phyloP scores from a whole-genome alignment of 768 basidiomycete species.

The Lentinula guzmanii region DNA sequence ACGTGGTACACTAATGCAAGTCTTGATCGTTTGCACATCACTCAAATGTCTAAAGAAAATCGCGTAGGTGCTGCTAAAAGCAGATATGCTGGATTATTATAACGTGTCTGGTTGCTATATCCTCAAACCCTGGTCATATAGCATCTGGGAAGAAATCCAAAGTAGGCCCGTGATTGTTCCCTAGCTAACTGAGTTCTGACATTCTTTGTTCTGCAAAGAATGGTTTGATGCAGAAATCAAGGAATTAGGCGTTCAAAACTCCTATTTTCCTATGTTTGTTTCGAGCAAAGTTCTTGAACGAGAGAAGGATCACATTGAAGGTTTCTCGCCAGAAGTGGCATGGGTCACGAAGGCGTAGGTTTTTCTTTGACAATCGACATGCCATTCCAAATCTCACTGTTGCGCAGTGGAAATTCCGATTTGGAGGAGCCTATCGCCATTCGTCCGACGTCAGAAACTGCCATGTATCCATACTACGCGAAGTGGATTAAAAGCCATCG shows the following conservation, averaged over 20 bases:
- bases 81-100: constrained; percentile 99
- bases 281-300: constrained; percentile 87
- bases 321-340: constrained; percentile 99
- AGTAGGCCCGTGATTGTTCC: constrained; percentile 33
- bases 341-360: constrained; percentile 96
- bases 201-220: constrained; percentile 30
- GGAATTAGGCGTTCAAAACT: constrained; percentile 92
- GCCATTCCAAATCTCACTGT: constrained; percentile 2
- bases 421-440: constrained; percentile 97
- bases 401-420: constrained; percentile 75
- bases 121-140: constrained; percentile 95
- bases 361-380: background rate
- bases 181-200: background rate
- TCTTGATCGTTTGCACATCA: constrained; percentile 6
- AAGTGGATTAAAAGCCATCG: constrained; percentile 99
- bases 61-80: constrained; percentile 86
- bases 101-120: constrained; percentile 99
- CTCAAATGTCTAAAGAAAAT: constrained; percentile 6
- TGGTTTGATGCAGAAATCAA: constrained; percentile 96
- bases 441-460: constrained; percentile 96
- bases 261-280: constrained; percentile 99
- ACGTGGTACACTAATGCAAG: constrained; percentile 89
- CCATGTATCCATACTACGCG: constrained; percentile 99
- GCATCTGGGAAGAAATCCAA: constrained; percentile 96
- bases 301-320: constrained; percentile 98